phyloP scores from a whole-genome alignment of 495 filamentous ascomycete species.

The Lophiotrema nucula region DNA sequence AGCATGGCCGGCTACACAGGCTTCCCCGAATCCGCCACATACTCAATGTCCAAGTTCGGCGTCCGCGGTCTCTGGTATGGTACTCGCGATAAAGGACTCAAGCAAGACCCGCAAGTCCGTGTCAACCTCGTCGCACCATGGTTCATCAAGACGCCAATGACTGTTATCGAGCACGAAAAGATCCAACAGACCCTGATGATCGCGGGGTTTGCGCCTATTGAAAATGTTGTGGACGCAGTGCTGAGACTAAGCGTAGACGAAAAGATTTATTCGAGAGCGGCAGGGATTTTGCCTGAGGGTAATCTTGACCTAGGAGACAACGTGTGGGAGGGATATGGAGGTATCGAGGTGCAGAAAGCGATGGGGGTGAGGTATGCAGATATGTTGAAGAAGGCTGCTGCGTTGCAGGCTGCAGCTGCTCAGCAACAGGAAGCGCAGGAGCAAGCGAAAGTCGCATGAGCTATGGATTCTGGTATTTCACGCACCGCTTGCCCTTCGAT shows the following conservation, averaged over 20 bases:
- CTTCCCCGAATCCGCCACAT: constrained; percentile 7
- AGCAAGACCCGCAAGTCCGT: constrained; percentile 10
- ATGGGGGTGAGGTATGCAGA: constrained; percentile 1
- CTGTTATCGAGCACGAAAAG: constrained; percentile 7
- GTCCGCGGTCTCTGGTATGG: constrained; percentile 26
- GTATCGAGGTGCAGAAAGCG: neutral
- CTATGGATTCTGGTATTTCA: too few relatives aligned
- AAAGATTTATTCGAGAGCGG: constrained; percentile 5
- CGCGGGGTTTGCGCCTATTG: constrained; percentile 22
- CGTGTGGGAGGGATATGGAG: constrained; percentile 22
- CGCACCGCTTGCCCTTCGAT: too few relatives aligned
- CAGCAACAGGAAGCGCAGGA: too few relatives aligned
- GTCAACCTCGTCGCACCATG: constrained; percentile 33
- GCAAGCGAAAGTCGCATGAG: too few relatives aligned
- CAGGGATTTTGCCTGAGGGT: constrained; percentile 4
- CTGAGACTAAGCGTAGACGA: constrained; percentile 20
- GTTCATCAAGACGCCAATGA: constrained; percentile 30
- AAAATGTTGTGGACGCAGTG: constrained; percentile 29
- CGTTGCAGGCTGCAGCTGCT: neutral
- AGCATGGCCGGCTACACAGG: constrained; percentile 22
- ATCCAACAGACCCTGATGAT: too few relatives aligned
- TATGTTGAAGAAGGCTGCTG: neutral
- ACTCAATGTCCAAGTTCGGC: constrained; percentile 30
- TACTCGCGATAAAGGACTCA: constrained; percentile 5
- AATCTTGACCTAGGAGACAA: constrained; percentile 24